A percentile compares a stretch with the other conserved stretches of the same genome.
phyloP scores from a whole-genome alignment of 805 yeast species.

The Kluyveromyces nonfermentans region DNA sequence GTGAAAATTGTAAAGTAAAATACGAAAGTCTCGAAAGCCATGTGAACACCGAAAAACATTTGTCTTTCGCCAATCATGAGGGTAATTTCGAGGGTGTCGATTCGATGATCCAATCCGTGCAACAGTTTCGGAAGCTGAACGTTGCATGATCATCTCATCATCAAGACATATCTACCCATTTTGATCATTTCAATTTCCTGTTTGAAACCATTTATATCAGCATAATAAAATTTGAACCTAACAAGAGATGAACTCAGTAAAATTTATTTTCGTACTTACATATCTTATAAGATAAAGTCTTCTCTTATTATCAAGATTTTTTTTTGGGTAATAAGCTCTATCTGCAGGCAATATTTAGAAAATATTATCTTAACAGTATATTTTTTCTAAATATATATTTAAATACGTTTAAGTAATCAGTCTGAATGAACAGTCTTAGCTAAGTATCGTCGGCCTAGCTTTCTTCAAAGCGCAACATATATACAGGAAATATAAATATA shows the following conservation, averaged over 20 bases:
- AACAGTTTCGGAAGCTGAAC: constrained; percentile 18
- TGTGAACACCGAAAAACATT: constrained; percentile 56
- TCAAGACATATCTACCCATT: background rate
- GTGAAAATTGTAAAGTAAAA: constrained; percentile 86
- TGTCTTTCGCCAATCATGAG: constrained; percentile 66
- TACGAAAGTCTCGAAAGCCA: constrained; percentile 77
- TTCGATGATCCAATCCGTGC: constrained; percentile 39
- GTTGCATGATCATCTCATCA: background rate
- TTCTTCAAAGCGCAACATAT: too few relatives aligned
- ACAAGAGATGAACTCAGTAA: background rate
- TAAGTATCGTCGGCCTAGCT: too few relatives aligned
- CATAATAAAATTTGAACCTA: background rate
- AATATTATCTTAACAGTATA: too few relatives aligned
- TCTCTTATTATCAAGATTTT: too few relatives aligned
- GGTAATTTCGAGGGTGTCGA: constrained; percentile 72
- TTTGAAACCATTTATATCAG: background rate
- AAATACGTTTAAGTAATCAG: too few relatives aligned
- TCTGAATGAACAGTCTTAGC: too few relatives aligned
- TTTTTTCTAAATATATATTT: too few relatives aligned
- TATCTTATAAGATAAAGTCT: too few relatives aligned
- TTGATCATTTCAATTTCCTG: background rate
- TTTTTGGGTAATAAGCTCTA: too few relatives aligned
- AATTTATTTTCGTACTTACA: background rate
- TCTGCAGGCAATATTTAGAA: too few relatives aligned
- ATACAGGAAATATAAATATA: too few relatives aligned